Percentiles rank a stretch among this genome's conserved stretches.
Evolutionary conservation across 2,329 filamentous ascomycete species (phyloP).

Genomic region (Tricladium varicosporioides): DNA sequence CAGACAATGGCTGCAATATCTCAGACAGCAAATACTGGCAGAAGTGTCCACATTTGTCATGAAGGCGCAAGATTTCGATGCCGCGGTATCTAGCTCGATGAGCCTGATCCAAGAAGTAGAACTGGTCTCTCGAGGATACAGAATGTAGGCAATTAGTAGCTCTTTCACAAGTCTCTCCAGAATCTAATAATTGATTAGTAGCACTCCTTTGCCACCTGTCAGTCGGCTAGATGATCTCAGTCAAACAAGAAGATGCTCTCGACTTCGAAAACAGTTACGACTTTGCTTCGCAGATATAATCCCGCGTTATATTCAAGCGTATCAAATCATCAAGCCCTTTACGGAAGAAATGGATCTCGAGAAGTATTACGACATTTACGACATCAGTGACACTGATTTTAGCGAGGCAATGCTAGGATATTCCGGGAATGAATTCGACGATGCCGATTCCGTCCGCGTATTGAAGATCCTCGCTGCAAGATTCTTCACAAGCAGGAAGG

Average conservation of each 20-base stretch:
- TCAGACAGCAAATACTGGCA: slow-evolving; percentile 71
- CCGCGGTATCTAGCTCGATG: slow-evolving; percentile 70
- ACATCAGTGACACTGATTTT: slow-evolving; percentile 71
- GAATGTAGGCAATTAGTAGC: slow-evolving; percentile 59
- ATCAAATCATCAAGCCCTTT: slow-evolving; percentile 65
- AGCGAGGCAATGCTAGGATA: slow-evolving; percentile 66
- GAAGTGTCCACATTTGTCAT: slow-evolving; percentile 68
- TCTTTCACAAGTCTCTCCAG: background rate
- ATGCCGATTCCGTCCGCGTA: slow-evolving; percentile 72
- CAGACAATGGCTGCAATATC: slow-evolving; percentile 77
- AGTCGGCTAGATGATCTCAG: slow-evolving; percentile 83
- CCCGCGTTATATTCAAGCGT: slow-evolving; percentile 68
- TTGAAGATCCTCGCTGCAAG: slow-evolving; percentile 80
- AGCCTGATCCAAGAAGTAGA: slow-evolving; percentile 93
- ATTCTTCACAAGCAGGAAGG: slow-evolving; percentile 76
- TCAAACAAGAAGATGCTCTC: slow-evolving; percentile 74
- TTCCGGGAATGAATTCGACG: slow-evolving; percentile 66
- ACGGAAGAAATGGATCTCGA: slow-evolving; percentile 80
- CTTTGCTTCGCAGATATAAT: slow-evolving; percentile 69
- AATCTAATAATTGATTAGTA: slow-evolving; percentile 50
- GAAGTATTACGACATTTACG: slow-evolving; percentile 89
- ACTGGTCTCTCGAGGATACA: slow-evolving; percentile 85
- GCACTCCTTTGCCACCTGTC: slow-evolving; percentile 86
- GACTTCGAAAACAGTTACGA: slow-evolving; percentile 74
- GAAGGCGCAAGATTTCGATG: slow-evolving; percentile 78